A percentile compares a stretch with the other conserved stretches of the same genome.
phyloP scores from a whole-genome alignment of 495 filamentous ascomycete genomes.

The Neurospora sp. region DNA sequence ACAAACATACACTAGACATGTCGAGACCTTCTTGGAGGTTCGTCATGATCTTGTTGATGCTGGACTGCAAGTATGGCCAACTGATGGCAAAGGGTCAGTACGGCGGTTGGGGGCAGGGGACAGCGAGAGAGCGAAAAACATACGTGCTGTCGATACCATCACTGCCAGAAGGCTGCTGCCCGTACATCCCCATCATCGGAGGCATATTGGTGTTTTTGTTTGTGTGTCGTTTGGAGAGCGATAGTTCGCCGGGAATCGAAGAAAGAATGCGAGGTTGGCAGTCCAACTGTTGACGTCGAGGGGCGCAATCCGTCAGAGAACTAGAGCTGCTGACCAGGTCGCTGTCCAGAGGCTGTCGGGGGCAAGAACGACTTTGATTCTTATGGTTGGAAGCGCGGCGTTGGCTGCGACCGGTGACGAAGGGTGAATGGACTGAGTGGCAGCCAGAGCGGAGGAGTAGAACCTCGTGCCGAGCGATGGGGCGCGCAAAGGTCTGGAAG shows the following conservation, averaged over 20 bases:
- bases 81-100: constrained; percentile 30
- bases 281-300: background rate
- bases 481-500: background rate
- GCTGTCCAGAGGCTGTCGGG: background rate
- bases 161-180: constrained; percentile 46
- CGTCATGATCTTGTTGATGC: constrained; percentile 86
- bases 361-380: background rate
- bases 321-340: background rate
- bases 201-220: constrained; percentile 12
- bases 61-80: constrained; percentile 80
- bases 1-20: constrained; percentile 62
- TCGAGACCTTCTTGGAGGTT: constrained; percentile 87
- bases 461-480: background rate
- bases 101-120: background rate
- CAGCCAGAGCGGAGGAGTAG: background rate
- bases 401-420: background rate
- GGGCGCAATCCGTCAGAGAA: background rate
- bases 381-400: background rate
- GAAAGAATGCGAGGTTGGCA: background rate
- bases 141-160: constrained; percentile 81
- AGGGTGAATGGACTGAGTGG: background rate
- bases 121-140: constrained; percentile 23
- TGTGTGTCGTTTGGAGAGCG: background rate
- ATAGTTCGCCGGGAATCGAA: background rate
- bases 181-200: constrained; percentile 27